Percentiles rank a stretch among this genome's conserved stretches.
These are phyloP conservation scores for Neurospora intermedia DNA, from an alignment of 495 filamentous ascomycete species.

Conservation along the genomic window DNA sequence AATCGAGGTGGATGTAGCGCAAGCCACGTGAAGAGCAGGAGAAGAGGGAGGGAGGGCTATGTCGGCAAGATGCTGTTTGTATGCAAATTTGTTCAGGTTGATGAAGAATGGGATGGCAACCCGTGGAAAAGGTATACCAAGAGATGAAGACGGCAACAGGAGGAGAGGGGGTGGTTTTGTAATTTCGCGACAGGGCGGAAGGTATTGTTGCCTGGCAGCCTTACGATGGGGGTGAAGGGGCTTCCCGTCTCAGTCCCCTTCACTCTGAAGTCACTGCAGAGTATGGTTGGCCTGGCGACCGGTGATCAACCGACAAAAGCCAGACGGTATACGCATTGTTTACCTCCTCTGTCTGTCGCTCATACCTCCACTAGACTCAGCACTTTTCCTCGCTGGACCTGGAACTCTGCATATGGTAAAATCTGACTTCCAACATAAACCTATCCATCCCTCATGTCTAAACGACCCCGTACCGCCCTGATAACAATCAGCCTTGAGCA, in stretches of 20 bases:
- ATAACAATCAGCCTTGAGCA: neutral
- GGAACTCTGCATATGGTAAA: neutral
- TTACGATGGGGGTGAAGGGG: neutral
- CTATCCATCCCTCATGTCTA: neutral
- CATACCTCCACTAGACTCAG: neutral
- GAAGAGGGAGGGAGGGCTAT: neutral
- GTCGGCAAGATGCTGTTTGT: neutral
- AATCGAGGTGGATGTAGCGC: neutral
- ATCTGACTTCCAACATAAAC: neutral
- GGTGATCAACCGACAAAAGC: neutral
- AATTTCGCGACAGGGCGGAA: neutral
- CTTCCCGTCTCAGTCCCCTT: neutral
- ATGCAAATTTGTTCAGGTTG: neutral
- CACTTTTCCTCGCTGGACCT: neutral
- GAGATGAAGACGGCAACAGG: neutral
- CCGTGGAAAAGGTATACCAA: neutral
- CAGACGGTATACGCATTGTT: neutral
- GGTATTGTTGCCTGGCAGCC: neutral
- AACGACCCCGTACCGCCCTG: neutral
- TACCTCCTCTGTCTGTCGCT: neutral
- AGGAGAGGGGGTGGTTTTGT: neutral
- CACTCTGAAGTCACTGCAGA: neutral
- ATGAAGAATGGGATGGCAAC: neutral
- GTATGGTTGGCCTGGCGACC: neutral
- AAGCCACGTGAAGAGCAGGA: neutral